Percentiles rank a stretch among this genome's conserved stretches.
phyloP scores from a whole-genome alignment of 2,329 filamentous ascomycete species.

The Arthroderma sp. region DNA sequence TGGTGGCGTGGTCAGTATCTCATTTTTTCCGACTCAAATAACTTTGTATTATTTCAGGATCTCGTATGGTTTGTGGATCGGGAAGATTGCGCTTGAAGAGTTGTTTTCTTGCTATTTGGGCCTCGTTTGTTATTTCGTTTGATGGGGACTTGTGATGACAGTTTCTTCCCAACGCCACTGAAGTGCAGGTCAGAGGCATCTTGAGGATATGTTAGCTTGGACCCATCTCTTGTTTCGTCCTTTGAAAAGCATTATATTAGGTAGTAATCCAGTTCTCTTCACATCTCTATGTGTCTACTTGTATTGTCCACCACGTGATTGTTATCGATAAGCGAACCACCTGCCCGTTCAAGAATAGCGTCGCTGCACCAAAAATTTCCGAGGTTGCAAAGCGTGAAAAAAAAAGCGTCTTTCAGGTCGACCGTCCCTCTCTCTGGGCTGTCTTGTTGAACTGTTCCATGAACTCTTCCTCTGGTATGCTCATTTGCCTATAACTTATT shows the following conservation, averaged over 20 bases:
- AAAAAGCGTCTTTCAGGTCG: neutral
- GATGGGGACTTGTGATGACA: slow-evolving; percentile 1
- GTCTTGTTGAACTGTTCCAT: neutral
- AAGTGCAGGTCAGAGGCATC: slow-evolving; percentile 30
- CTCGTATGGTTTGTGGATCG: slow-evolving; percentile 2
- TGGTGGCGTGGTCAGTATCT: slow-evolving; percentile 9
- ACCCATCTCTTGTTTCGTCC: neutral
- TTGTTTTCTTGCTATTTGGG: slow-evolving; percentile 2
- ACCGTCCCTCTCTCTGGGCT: neutral
- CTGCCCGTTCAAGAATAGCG: neutral
- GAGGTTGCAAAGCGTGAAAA: neutral
- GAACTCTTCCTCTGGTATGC: too few relatives aligned
- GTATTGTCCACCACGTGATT: neutral
- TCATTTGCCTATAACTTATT: too few relatives aligned
- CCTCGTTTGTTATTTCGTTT: neutral
- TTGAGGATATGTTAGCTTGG: neutral
- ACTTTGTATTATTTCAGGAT: too few relatives aligned
- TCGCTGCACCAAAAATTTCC: neutral
- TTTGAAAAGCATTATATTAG: neutral
- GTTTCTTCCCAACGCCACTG: slow-evolving; percentile 14
- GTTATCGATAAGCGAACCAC: neutral
- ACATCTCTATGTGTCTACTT: neutral
- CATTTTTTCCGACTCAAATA: neutral
- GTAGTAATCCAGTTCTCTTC: too few relatives aligned
- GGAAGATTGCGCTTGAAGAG: neutral